Base-by-base conservation (phyloP, 2,329 filamentous ascomycete genomes). In the Mycogone perniciosa region DNA sequence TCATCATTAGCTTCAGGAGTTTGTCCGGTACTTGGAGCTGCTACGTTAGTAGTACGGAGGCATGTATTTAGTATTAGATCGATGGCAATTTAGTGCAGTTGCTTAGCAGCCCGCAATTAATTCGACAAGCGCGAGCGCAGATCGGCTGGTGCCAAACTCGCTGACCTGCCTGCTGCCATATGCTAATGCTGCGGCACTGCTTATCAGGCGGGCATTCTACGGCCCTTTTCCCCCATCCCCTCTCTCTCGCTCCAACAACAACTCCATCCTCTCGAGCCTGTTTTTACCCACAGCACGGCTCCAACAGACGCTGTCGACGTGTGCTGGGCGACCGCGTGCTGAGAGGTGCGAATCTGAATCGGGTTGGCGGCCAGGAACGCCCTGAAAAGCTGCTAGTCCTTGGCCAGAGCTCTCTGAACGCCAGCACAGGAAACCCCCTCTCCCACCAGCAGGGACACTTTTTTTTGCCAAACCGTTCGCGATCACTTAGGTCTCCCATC, bases 51-150 rank as follows among this genome's bases (percentile, higher is more conserved):
- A 20, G 20, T 20, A 20, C 20, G 20, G 2, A 20, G 20, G 20
- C 3, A 20, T 20, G 20, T 20, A 20, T 20, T 20, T 20, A 3
- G 20, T 20, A 20, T 20, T 20, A 20, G 20, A 20, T 20, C 20
- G 20, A 20, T 20, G 20, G 20, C 20, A 20, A 20, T 20, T 20
- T 20, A 20, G 20, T 20, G 20, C 20, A 20, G 20, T 20, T 20
- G 20, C 20, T 20, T 20, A 20, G 20, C 20, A 20, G 20, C 20
- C 20, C 20, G 20, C 20, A 20, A 20, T 20, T 20, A 20, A 20
- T 46, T 34, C 48, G 45, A 40, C 43, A 50, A 50, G 48, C 48
- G 48, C 48, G 42, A 42, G 48, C 48, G 48, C 48, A 45, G 48
- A 50, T 50, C 48, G 43, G 20, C 20, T 20, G 20, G 43, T 50